phyloP scores from a whole-genome alignment of 2,329 filamentous ascomycete species.

The Sporothrix schenckii region DNA sequence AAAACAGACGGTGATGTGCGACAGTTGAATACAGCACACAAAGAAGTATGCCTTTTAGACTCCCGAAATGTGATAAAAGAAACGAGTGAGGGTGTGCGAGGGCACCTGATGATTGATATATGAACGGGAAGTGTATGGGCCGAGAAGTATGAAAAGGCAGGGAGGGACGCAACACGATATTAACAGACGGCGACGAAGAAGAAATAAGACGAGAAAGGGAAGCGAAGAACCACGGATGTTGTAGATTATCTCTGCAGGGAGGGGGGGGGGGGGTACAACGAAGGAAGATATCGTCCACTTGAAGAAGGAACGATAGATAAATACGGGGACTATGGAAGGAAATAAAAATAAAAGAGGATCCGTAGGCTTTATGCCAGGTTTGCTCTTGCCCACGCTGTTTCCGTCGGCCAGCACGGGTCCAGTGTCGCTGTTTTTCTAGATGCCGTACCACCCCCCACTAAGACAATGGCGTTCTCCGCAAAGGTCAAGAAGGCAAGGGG shows the following conservation, averaged over 20 bases:
- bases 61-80: not conserved
- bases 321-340: conserved; percentile 6
- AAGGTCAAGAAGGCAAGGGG: conserved; percentile 12
- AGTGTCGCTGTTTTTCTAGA: conserved; percentile 11
- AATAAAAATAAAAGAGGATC: not conserved
- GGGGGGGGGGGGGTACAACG: not conserved
- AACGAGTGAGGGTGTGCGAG: not conserved
- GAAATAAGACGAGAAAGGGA: not conserved
- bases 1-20: too few relatives aligned
- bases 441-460: not conserved
- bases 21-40: not conserved
- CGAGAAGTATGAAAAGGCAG: not conserved
- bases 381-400: conserved; percentile 7
- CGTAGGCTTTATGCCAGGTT: not conserved
- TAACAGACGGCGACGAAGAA: not conserved
- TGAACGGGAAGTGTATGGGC: not conserved
- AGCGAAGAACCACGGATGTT: not conserved
- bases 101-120: not conserved
- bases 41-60: not conserved
- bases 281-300: not conserved
- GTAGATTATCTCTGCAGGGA: conserved; percentile 9
- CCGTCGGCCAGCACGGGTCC: not conserved
- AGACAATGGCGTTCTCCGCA: conserved; percentile 6
- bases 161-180: not conserved
- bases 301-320: not conserved